Conservation (phyloP, 331 rosid species). For the Acacia pycnantha region DNA sequence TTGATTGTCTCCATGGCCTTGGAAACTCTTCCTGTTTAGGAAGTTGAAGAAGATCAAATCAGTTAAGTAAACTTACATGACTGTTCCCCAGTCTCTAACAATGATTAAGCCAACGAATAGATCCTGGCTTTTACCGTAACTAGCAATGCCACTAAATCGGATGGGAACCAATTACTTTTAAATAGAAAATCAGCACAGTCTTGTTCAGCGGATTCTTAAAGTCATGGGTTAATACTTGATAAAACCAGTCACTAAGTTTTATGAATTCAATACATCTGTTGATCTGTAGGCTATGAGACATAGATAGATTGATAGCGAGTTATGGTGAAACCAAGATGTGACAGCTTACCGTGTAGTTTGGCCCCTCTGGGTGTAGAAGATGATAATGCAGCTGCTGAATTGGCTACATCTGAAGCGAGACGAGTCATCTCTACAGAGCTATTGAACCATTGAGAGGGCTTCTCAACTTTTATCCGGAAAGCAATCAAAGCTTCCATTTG, state of each 20-base stretch:
- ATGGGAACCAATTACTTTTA: background rate
- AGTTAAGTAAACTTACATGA: background rate
- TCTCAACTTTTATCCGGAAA: constrained; percentile 69
- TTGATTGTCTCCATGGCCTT: constrained; percentile 28
- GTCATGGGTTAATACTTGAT: background rate
- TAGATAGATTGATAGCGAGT: background rate
- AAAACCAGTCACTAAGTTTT: background rate
- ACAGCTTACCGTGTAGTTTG: constrained; percentile 40
- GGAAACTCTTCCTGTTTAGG: background rate
- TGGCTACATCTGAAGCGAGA: constrained; percentile 58
- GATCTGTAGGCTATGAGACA: background rate
- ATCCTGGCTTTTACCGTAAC: background rate
- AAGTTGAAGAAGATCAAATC: background rate
- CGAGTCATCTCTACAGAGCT: constrained; percentile 55
- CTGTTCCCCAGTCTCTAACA: background rate
- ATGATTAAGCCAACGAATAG: background rate
- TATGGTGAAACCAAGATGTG: background rate
- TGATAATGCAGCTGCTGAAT: constrained; percentile 51
- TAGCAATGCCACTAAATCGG: background rate
- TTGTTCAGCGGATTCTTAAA: background rate
- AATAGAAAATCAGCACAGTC: background rate
- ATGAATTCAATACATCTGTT: background rate
- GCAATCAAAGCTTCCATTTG: constrained; percentile 84
- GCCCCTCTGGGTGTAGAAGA: constrained; percentile 52
- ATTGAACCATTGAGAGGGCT: constrained; percentile 39